Evolutionary conservation across 208 protist genomes (phyloP), one percentile per base, ranked within the genome.

Genomic region (Blastocrithidia nonstop): DNA sequence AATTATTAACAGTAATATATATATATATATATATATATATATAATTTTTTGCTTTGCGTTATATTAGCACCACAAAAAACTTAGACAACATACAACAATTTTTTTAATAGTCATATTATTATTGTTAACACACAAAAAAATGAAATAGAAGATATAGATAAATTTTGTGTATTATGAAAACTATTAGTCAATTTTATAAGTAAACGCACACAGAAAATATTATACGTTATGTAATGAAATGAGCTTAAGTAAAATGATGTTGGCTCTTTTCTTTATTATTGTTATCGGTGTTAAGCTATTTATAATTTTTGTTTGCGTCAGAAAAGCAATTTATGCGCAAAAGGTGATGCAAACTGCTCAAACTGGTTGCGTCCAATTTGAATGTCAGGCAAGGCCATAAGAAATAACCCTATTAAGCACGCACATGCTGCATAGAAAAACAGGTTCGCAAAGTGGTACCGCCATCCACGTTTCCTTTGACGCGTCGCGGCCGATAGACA

Each of bases 331-430:
- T 39, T 47, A 3, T 13, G 20, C 41, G 67, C 72, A 51, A 84
- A 78, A 26, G 80, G 80, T 11, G 54, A 56, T 23, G 87, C 39
- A 17, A 63, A 59, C 4, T 44, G 11, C 38, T 85, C 66, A 48
- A 92, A 92, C 13, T 39, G 9, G 4, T 17, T 36, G n/a, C 75
- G 69, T 1, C 75, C 71, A 21, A 84, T 47, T 50, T 88, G 75
- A 22, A 88, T 43, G 48, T 92, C 83, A 0, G 83, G 78, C 47
- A 87, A 43, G 6, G 66, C 78, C 83, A 92, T 92, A 17, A 61
- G 32, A 29, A 86, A 83, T 6, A 92, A 44, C 11, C 33, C 68
- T 7, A 88, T 23, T 11, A 92, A 44, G 24, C 50, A 71, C 28
- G 52, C 8, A 26, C 54, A 55, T 4, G 72, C 45, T 11, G 32